Evolutionary conservation across 345 rosid species (phyloP).

Genomic region (Bretschneidera sinensis): DNA sequence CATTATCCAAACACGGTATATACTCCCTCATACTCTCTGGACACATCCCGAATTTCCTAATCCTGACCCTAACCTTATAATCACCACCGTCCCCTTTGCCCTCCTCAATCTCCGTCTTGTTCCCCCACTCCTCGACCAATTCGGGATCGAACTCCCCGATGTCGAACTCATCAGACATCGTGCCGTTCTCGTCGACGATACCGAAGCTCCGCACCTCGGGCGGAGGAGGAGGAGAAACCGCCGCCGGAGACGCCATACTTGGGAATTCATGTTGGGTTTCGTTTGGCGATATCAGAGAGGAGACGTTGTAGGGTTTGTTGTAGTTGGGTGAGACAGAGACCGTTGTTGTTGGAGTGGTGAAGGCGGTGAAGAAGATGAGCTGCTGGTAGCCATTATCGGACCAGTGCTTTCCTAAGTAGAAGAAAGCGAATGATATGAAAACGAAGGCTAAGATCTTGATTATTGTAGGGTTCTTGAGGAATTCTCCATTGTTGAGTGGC

Average conservation of each 20-base stretch:
- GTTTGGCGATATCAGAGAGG: slow-evolving; percentile 37
- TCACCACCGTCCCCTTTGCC: slow-evolving; percentile 15
- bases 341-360: slow-evolving; percentile 17
- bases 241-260: neutral
- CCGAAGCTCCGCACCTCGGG: slow-evolving; percentile 51
- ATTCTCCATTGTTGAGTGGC: slow-evolving; percentile 26
- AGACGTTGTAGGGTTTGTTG: slow-evolving; percentile 39
- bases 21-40: slow-evolving; percentile 59
- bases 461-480: slow-evolving; percentile 33
- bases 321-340: slow-evolving; percentile 61
- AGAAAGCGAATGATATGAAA: slow-evolving; percentile 58
- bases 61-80: slow-evolving; percentile 22
- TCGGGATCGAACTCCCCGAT: slow-evolving; percentile 73
- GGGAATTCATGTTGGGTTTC: slow-evolving; percentile 12
- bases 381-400: slow-evolving; percentile 55
- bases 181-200: slow-evolving; percentile 71
- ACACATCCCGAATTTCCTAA: slow-evolving; percentile 49
- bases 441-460: slow-evolving; percentile 45
- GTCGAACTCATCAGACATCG: slow-evolving; percentile 76
- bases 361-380: slow-evolving; percentile 72
- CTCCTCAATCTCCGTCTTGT: slow-evolving; percentile 28
- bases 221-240: neutral
- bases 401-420: slow-evolving; percentile 88
- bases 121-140: slow-evolving; percentile 47
- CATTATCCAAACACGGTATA: slow-evolving; percentile 90